Evolutionary conservation across 1,284 basidiomycete genomes (phyloP), one percentile per base, ranked within the genome.

Genomic region (Cystobasidium sp.): DNA sequence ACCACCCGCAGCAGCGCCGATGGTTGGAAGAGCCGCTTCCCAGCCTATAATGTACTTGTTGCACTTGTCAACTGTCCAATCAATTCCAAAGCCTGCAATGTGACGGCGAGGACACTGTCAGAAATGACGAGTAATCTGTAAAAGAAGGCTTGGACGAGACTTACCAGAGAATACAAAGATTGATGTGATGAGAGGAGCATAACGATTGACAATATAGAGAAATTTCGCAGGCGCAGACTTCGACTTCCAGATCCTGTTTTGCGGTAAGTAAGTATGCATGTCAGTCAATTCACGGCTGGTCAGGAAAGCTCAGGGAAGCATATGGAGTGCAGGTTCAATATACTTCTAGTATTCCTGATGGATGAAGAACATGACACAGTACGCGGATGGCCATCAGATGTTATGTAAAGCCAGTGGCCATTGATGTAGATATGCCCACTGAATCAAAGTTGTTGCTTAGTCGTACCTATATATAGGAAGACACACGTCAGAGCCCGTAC

Each of bases 31-130:
- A 20, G 59, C 59, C 3, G 59, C 59, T n/a, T 62, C 59, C 59
- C 59, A 62, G 1, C 59, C 59, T 44, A 44, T 44, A 9, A 62
- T n/a, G 41, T 62, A 62, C 59, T 62, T 62, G 59, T 62, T 62
- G 22, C 59, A 62, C n/a, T 62, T 62, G 9, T 22, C 59, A 22
- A 62, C 59, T 12, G 59, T 62, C 59, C 59, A 62, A 22, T 47
- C 20, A 9, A 62, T n/a, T n/a, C 59, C 44, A 22, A 62, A 62
- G 41, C 59, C 59, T 62, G 20, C 16, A 62, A 20, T 20, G 20
- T 51, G 49, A 51, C 49, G 6, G 49, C 49, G 16, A 20, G 49
- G 6, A 20, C 49, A 51, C 3, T 51, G 49, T 51, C 16, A 16
- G 4, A 51, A 20, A 20, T 51, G 31, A 31, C 31, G 31, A 31